Conservation (phyloP, 805 yeast species). For the Candida broadrunensis region DNA sequence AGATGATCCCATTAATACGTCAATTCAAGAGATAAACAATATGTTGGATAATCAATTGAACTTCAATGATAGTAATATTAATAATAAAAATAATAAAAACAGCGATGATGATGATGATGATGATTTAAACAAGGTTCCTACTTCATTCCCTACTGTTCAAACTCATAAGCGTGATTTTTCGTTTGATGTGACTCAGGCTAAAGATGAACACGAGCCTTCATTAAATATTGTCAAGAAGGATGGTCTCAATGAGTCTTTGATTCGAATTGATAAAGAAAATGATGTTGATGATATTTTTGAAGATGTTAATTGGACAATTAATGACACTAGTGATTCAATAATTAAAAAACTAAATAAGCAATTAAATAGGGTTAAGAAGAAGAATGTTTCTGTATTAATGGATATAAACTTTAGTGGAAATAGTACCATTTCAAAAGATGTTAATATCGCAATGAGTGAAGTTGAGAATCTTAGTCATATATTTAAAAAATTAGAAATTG, state of each 20-base stretch:
- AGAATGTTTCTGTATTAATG: slow-evolving; percentile 50
- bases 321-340: slow-evolving; percentile 60
- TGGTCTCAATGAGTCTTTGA: not conserved
- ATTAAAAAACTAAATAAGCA: slow-evolving; percentile 58
- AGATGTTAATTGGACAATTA: slow-evolving; percentile 72
- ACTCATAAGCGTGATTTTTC: slow-evolving; percentile 5
- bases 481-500: slow-evolving; percentile 39
- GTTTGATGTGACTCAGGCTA: slow-evolving; percentile 9
- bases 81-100: not conserved
- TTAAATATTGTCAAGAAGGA: slow-evolving; percentile 13
- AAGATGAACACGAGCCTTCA: slow-evolving; percentile 7
- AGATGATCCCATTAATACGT: slow-evolving; percentile 20
- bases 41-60: slow-evolving; percentile 34
- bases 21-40: slow-evolving; percentile 39
- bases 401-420: slow-evolving; percentile 35
- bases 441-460: slow-evolving; percentile 30
- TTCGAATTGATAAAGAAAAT: slow-evolving; percentile 30
- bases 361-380: slow-evolving; percentile 58
- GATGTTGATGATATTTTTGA: slow-evolving; percentile 67
- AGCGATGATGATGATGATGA: not conserved
- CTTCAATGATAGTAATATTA: too few species aligned
- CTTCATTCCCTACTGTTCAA: slow-evolving; percentile 1
- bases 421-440: slow-evolving; percentile 28
- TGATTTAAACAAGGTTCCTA: slow-evolving; percentile 2
- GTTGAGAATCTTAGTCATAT: slow-evolving; percentile 33